phyloP scores from a whole-genome alignment of 805 yeast genomes.

The Wickerhamiella musiphila region DNA sequence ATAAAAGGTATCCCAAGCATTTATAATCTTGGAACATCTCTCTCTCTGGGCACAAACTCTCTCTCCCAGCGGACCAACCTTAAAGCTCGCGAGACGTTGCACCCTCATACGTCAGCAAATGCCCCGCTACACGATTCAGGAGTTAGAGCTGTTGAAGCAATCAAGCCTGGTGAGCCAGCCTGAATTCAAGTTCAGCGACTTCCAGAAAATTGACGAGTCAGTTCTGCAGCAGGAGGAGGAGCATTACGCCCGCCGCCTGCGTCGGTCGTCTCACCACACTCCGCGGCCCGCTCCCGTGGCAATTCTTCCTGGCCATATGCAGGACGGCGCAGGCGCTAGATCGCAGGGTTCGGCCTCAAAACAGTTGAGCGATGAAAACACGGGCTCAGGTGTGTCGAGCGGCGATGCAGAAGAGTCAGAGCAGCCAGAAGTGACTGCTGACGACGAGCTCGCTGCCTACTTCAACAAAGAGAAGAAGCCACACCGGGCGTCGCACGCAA shows the following conservation, averaged over 20 bases:
- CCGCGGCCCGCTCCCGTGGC: constrained; percentile 9
- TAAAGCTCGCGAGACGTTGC: too few relatives aligned
- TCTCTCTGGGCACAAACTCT: too few relatives aligned
- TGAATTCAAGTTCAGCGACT: constrained; percentile 16
- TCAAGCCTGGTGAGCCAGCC: constrained; percentile 18
- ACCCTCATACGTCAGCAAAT: constrained; percentile 5
- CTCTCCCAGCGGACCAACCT: too few relatives aligned
- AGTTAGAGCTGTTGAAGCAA: constrained; percentile 14
- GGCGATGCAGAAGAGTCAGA: constrained; percentile 3
- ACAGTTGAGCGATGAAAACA: not conserved
- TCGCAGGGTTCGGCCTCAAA: not conserved
- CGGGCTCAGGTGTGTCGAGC: constrained; percentile 1
- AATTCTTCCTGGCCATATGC: constrained; percentile 1
- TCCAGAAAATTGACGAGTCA: constrained; percentile 8
- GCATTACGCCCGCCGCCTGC: constrained; percentile 3
- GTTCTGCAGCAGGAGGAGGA: constrained; percentile 4
- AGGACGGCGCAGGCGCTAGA: not conserved
- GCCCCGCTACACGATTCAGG: constrained; percentile 18
- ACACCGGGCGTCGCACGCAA: constrained; percentile 3
- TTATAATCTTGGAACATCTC: too few relatives aligned
- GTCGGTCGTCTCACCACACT: constrained; percentile 10
- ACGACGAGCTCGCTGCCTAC: constrained; percentile 18
- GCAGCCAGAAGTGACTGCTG: constrained; percentile 14
- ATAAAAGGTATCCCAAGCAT: not conserved
- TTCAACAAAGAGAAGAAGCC: constrained; percentile 7